Percentiles rank a stretch among this genome's conserved stretches.
phyloP scores from a whole-genome alignment of 2,329 filamentous ascomycete genomes.

The Periconia macrospinosa region DNA sequence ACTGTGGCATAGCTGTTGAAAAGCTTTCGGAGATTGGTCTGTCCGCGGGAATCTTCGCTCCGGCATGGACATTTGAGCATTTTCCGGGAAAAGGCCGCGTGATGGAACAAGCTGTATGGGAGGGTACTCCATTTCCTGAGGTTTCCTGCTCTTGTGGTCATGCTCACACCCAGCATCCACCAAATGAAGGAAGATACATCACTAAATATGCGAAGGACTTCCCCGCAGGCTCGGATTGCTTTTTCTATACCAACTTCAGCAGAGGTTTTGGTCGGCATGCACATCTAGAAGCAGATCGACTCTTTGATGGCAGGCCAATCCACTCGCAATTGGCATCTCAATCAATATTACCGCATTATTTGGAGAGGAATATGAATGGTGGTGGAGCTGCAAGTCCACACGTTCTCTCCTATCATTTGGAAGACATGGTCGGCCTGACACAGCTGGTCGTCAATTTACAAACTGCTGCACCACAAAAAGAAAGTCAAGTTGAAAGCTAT shows the following conservation, averaged over 20 bases:
- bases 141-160: constrained; percentile 40
- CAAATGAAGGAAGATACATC: constrained; percentile 29
- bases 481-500: neutral
- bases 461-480: neutral
- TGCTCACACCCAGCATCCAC: constrained; percentile 16
- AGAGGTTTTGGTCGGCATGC: constrained; percentile 31
- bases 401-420: constrained; percentile 17
- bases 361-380: neutral
- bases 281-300: constrained; percentile 7
- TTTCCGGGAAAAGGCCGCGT: constrained; percentile 32
- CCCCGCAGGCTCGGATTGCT: constrained; percentile 37
- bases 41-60: constrained; percentile 49
- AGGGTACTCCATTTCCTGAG: constrained; percentile 29
- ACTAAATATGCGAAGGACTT: constrained; percentile 28
- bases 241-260: constrained; percentile 45
- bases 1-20: constrained; percentile 44
- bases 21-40: constrained; percentile 40
- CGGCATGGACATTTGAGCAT: constrained; percentile 52
- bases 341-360: constrained; percentile 32
- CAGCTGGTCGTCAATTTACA: constrained; percentile 21
- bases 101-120: constrained; percentile 41
- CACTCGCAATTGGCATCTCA: constrained; percentile 39
- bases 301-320: constrained; percentile 17
- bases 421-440: constrained; percentile 7
- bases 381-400: constrained; percentile 1